These are phyloP conservation scores for Laburnicola sp. DNA, from an alignment of 2,329 filamentous ascomycete genomes.

Conservation along the genomic window DNA sequence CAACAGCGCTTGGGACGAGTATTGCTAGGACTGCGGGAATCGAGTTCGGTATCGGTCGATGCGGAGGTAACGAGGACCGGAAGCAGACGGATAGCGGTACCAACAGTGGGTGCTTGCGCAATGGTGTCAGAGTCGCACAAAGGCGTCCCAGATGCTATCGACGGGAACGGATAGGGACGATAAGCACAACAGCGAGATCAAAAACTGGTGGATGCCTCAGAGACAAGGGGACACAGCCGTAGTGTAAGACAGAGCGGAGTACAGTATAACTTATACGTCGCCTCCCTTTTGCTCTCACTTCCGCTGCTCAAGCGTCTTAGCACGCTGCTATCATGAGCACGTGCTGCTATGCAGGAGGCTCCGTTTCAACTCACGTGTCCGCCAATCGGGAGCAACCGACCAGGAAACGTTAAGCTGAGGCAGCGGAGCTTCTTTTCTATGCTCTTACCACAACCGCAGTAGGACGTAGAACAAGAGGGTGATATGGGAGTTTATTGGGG, in stretches of 20 bases:
- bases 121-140: conserved; percentile 15
- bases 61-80: not conserved
- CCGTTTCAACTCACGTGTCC: conserved; percentile 12
- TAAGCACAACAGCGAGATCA: conserved; percentile 22
- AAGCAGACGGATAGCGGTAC: not conserved
- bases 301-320: not conserved
- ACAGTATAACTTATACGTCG: conserved; percentile 7
- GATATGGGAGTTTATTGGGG: conserved; percentile 32
- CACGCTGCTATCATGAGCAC: conserved; percentile 32
- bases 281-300: not conserved
- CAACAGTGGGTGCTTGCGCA: not conserved
- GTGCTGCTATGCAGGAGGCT: conserved; percentile 26
- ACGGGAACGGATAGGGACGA: conserved; percentile 19
- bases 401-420: conserved; percentile 10
- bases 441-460: conserved; percentile 13
- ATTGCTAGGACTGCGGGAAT: not conserved
- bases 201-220: too few species aligned
- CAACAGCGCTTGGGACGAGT: not conserved
- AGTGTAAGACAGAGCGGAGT: conserved; percentile 8
- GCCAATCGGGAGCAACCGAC: conserved; percentile 24
- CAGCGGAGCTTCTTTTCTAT: conserved; percentile 13
- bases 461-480: conserved; percentile 18
- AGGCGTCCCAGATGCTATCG: conserved; percentile 9
- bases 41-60: not conserved
- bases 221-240: conserved; percentile 9